Evolutionary conservation across 2,329 filamentous ascomycete species (phyloP).

Genomic region (Cladophialophora immunda): DNA sequence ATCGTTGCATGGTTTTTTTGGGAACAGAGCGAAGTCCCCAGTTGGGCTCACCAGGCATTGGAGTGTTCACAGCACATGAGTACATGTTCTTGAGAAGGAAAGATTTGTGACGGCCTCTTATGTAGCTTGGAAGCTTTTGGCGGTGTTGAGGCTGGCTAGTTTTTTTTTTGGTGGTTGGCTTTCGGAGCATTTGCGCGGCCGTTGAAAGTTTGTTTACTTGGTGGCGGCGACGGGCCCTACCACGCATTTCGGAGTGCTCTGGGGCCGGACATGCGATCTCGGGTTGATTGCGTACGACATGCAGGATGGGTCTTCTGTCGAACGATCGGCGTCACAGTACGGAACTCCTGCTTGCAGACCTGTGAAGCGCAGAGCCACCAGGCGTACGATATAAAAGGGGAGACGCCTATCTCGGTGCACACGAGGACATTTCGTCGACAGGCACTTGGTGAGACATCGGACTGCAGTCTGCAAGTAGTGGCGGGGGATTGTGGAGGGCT

Average conservation of each 20-base stretch:
- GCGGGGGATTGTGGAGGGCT: neutral
- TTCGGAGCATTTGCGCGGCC: neutral
- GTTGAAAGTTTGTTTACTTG: conserved; percentile 1
- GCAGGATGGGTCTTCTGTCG: neutral
- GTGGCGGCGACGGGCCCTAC: neutral
- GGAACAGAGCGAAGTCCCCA: neutral
- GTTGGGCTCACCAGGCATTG: neutral
- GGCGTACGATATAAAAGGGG: neutral
- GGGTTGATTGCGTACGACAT: neutral
- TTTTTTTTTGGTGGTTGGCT: neutral
- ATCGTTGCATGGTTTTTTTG: conserved; percentile 15
- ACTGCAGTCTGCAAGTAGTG: conserved; percentile 3
- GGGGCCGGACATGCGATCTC: neutral
- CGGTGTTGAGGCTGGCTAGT: neutral
- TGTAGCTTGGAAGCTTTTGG: neutral
- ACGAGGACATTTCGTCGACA: neutral
- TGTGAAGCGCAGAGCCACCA: neutral
- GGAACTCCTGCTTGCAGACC: neutral
- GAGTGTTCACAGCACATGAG: conserved; percentile 6
- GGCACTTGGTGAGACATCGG: neutral
- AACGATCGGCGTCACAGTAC: neutral
- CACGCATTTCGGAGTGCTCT: neutral
- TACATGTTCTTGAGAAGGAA: neutral
- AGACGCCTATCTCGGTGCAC: neutral
- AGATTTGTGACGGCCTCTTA: neutral